phyloP scores from a whole-genome alignment of 805 yeast species.

The Myxozyma nipponensis region DNA sequence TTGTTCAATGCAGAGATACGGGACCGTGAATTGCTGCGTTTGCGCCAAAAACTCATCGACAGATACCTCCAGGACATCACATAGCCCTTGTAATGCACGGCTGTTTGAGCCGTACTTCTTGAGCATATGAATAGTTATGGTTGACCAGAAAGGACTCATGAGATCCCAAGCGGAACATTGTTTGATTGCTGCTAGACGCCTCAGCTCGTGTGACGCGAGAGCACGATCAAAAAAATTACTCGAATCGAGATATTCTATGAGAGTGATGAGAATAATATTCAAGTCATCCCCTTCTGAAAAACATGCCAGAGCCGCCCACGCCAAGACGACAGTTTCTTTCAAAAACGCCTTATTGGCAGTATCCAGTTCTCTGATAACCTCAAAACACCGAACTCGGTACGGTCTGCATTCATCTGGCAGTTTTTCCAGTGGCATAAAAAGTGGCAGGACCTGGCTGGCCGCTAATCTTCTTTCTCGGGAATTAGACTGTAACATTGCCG shows the following conservation, averaged over 20 bases:
- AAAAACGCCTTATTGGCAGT: neutral
- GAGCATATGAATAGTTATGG: conserved; percentile 61
- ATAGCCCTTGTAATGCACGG: conserved; percentile 53
- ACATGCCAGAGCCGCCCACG: conserved; percentile 64
- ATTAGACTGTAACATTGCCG: conserved; percentile 1
- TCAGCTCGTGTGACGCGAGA: conserved; percentile 56
- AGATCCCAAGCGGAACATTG: conserved; percentile 71
- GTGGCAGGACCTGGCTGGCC: conserved; percentile 9
- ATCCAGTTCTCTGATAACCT: neutral
- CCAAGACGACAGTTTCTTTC: conserved; percentile 35
- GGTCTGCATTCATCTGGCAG: neutral
- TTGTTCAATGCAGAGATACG: conserved; percentile 65
- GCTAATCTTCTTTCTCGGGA: conserved; percentile 6
- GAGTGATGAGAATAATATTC: conserved; percentile 58
- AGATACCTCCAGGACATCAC: conserved; percentile 63
- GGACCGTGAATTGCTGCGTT: conserved; percentile 71
- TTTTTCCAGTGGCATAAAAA: conserved; percentile 1
- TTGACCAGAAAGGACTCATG: conserved; percentile 73
- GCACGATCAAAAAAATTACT: conserved; percentile 61
- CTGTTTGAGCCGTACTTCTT: conserved; percentile 50
- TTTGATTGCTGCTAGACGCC: conserved; percentile 46
- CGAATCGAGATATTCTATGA: conserved; percentile 65
- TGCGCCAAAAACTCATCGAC: conserved; percentile 58
- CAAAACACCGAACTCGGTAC: neutral
- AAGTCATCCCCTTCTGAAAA: conserved; percentile 64